Evolutionary conservation across 208 protist species (phyloP), one percentile per base, ranked within the genome.

Genomic region (Acanthamoeba divionensis): DNA sequence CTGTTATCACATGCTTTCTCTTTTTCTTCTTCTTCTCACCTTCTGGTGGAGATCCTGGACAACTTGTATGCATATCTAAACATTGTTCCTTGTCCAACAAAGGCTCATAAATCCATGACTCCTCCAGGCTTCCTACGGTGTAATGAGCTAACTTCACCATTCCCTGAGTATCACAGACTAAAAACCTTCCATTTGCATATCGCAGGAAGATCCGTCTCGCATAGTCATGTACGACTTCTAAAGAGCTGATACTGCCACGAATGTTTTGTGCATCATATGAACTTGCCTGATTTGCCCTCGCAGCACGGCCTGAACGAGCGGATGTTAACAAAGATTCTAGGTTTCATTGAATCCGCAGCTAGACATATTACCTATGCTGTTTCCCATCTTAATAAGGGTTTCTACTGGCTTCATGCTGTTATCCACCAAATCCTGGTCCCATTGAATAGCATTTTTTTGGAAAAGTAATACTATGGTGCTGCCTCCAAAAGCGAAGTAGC

Each of bases 401-500:
- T 80, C 69, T 15, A 80, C 69, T n/a, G 69, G 69, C 33, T 87
- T 15, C n/a, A 33, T 18, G 67, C 89, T 94, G 77, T 96, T 96
- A 13, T 63, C 82, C 10, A 94, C 0, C 50, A 96, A 60, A 63
- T 96, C 95, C 21, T 65, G 45, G 36, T 96, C 95, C n/a, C 92
- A 94, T 38, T 65, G 12, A 29, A 96, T 90, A 0, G 38, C 60
- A 31, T 62, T 67, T n/a, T 79, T 63, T 47, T 93, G 36, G 63
- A 96, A 96, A 26, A 96, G 65, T 7, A 95, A 29, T 5, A 96
- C 31, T 45, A 96, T 89, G 3, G 95, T 96, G 7, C 86, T 93
- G 31, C 95, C 95, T 41, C 95, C 95, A 87, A 95, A 96, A 7
- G 93, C 94, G 83, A 96, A 96, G 83, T 96, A 96, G 38, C 95